A percentile compares a stretch with the other conserved stretches of the same genome.
phyloP scores from a whole-genome alignment of 345 rosid genomes.

The Alliaria petiolata region DNA sequence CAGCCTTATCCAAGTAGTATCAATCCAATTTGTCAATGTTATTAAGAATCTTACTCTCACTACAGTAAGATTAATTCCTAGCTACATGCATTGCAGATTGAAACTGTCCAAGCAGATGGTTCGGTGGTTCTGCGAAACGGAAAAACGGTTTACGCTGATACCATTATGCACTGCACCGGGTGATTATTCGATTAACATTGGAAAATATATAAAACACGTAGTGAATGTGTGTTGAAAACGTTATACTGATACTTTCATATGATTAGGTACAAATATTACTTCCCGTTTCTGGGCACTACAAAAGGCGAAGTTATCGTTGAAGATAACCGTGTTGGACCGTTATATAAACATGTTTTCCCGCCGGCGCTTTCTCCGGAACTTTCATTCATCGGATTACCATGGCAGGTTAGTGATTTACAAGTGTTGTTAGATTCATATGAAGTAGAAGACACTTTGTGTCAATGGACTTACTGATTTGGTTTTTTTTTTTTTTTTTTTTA shows the following conservation, averaged over 20 bases:
- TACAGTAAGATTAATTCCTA: neutral
- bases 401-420: constrained; percentile 43
- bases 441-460: neutral
- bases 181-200: constrained; percentile 23
- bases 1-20: too few relatives aligned
- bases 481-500: neutral
- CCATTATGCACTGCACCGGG: constrained; percentile 76
- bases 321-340: constrained; percentile 64
- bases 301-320: constrained; percentile 54
- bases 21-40: too few relatives aligned
- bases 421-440: neutral
- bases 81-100: constrained; percentile 45
- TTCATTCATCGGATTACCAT: constrained; percentile 73
- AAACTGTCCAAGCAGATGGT: constrained; percentile 49
- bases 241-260: neutral
- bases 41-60: too few relatives aligned
- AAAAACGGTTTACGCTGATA: constrained; percentile 40
- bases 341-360: constrained; percentile 68
- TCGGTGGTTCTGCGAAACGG: constrained; percentile 48
- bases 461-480: neutral
- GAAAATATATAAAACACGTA: neutral
- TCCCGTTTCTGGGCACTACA: constrained; percentile 69
- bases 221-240: neutral
- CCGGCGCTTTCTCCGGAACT: constrained; percentile 58
- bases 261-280: constrained; percentile 69